Evolutionary conservation across 352 stramenopile species (phyloP).

Genomic region (Thalassiosira delicatula): DNA sequence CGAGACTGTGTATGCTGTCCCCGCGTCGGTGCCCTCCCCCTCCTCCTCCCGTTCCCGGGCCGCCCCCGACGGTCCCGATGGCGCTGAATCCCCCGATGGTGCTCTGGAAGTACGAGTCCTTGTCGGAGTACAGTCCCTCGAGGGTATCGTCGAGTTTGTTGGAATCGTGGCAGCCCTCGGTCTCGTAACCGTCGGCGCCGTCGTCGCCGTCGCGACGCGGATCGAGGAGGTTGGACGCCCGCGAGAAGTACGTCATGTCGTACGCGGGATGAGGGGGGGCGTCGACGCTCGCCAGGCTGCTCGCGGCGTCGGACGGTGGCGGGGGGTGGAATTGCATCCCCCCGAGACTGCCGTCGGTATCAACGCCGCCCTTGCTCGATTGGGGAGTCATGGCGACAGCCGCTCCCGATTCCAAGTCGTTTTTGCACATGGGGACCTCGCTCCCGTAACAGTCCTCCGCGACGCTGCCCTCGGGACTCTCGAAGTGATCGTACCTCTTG

Average conservation of each 20-base stretch:
- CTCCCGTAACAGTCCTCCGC: background rate
- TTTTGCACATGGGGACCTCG: conserved; percentile 4
- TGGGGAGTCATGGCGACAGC: too few species aligned
- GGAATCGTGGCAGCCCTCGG: too few species aligned
- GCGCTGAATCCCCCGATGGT: background rate
- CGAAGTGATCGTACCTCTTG: conserved; percentile 37
- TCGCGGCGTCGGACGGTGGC: too few species aligned
- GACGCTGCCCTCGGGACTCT: conserved; percentile 29
- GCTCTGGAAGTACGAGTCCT: conserved; percentile 49
- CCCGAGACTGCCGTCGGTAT: background rate
- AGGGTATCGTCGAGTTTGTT: conserved; percentile 38
- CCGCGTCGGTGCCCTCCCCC: background rate
- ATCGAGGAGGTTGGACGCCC: conserved; percentile 13
- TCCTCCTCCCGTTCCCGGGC: background rate
- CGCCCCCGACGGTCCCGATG: background rate
- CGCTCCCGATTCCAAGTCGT: conserved; percentile 25
- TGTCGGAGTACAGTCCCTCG: conserved; percentile 43
- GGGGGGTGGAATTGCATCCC: conserved; percentile 14
- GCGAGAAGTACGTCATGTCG: conserved; percentile 28
- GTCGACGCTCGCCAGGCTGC: too few species aligned
- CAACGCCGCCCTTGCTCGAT: too few species aligned
- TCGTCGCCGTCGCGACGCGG: too few species aligned
- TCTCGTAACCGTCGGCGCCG: too few species aligned
- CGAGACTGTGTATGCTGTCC: conserved; percentile 22
- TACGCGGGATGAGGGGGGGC: background rate